Percentiles rank a stretch among this genome's conserved stretches.
Conservation (phyloP, 108 stramenopile species). For the Skeletonema grethae region DNA sequence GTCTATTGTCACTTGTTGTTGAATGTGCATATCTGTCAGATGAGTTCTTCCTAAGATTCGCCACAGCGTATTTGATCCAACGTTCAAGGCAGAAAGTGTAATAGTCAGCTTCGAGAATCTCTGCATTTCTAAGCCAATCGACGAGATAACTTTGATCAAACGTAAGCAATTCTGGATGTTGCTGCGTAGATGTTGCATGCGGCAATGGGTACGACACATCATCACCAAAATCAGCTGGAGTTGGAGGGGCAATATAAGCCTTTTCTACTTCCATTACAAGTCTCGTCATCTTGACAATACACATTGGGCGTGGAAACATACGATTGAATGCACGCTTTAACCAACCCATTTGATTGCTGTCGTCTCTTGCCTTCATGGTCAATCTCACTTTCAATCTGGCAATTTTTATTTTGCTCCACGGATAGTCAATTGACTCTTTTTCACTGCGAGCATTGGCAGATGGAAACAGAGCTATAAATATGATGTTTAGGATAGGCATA, state of each 20-base stretch:
- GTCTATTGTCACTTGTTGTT: conserved; percentile 15
- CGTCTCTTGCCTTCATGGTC: neutral
- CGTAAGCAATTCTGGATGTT: conserved; percentile 4
- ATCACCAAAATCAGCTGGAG: conserved; percentile 18
- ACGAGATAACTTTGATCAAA: conserved; percentile 25
- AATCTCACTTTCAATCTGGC: neutral
- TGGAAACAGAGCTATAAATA: neutral
- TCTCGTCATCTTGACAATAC: conserved; percentile 14
- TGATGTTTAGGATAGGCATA: neutral
- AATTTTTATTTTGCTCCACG: neutral
- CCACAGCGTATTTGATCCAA: conserved; percentile 22
- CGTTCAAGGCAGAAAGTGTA: conserved; percentile 16
- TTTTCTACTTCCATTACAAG: conserved; percentile 25
- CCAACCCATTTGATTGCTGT: neutral
- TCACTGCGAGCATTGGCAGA: neutral
- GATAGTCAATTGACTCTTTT: neutral
- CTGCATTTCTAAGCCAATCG: conserved; percentile 4
- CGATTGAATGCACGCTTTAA: neutral
- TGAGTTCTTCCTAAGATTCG: conserved; percentile 5
- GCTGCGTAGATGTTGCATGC: conserved; percentile 5
- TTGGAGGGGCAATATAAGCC: conserved; percentile 30
- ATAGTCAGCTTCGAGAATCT: conserved; percentile 6
- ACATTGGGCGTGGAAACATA: conserved; percentile 10
- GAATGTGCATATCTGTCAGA: neutral
- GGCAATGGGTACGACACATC: neutral